A percentile compares a stretch with the other conserved stretches of the same genome.
Evolutionary conservation across 129 eudicot species (phyloP).

Genomic region (Chrysanthemum seticuspe): DNA sequence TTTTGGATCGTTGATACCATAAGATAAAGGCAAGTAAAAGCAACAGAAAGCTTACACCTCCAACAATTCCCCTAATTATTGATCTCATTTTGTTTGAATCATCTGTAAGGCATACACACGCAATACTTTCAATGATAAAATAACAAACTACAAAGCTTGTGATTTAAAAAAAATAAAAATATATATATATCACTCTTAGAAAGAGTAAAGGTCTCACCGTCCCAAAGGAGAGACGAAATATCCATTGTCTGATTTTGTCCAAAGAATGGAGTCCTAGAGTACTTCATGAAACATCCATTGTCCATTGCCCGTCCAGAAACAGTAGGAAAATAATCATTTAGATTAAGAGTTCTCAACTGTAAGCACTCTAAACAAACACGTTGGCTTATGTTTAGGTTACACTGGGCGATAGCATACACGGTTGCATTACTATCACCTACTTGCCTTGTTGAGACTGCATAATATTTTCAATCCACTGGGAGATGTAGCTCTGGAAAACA

Average conservation of each 20-base stretch:
- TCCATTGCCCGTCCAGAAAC: conserved; percentile 56
- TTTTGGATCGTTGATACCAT: conserved; percentile 42
- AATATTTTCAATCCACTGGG: conserved; percentile 18
- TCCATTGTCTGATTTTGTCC: conserved; percentile 48
- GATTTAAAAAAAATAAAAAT: background rate
- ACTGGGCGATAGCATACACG: conserved; percentile 56
- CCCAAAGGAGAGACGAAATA: conserved; percentile 44
- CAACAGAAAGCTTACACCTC: conserved; percentile 59
- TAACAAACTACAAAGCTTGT: background rate
- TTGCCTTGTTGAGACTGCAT: conserved; percentile 44
- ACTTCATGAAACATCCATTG: conserved; percentile 65
- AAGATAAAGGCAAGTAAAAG: conserved; percentile 38
- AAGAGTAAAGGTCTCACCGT: conserved; percentile 32
- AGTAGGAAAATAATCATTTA: conserved; percentile 46
- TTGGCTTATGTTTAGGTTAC: conserved; percentile 44
- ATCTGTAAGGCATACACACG: conserved; percentile 23
- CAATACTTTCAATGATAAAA: background rate
- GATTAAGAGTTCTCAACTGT: conserved; percentile 30
- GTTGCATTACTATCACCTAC: conserved; percentile 26
- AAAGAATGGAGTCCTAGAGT: conserved; percentile 52
- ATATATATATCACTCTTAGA: background rate
- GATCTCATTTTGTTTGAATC: conserved; percentile 51
- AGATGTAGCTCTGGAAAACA: no score
- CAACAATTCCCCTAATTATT: conserved; percentile 62
- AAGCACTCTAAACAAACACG: conserved; percentile 58